Evolutionary conservation across 805 yeast species (phyloP).

Genomic region (Diddensiella transvaalensis): DNA sequence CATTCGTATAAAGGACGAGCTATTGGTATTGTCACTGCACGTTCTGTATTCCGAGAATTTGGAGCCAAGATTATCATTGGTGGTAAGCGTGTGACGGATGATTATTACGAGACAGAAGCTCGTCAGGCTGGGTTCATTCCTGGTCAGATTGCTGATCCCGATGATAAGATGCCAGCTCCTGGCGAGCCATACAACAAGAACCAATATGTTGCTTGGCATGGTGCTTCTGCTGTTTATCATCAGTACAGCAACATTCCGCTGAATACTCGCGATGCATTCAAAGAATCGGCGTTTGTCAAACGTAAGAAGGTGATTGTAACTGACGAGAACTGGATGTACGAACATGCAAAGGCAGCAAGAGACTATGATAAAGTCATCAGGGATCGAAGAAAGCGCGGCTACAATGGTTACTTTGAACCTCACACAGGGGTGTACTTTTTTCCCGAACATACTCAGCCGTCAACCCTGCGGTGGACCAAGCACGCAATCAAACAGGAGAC

Average conservation of each 20-base stretch:
- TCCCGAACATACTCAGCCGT: constrained; percentile 75
- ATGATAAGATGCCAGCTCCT: constrained; percentile 44
- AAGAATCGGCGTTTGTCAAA: constrained; percentile 20
- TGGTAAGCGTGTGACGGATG: constrained; percentile 80
- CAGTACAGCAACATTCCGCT: constrained; percentile 26
- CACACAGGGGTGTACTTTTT: constrained; percentile 80
- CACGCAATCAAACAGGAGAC: constrained; percentile 30
- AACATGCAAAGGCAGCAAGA: constrained; percentile 75
- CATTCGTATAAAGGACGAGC: constrained; percentile 87
- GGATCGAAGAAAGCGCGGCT: constrained; percentile 51
- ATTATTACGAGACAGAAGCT: constrained; percentile 71
- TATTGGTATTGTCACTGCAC: constrained; percentile 86
- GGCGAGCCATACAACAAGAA: constrained; percentile 44
- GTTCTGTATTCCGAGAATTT: constrained; percentile 84
- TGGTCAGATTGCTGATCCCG: constrained; percentile 70
- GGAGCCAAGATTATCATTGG: constrained; percentile 80
- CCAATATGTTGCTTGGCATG: constrained; percentile 55
- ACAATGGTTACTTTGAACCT: constrained; percentile 62
- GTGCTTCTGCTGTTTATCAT: constrained; percentile 43
- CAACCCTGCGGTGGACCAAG: constrained; percentile 33
- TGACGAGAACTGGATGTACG: constrained; percentile 79
- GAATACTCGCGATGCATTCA: constrained; percentile 28
- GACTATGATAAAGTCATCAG: constrained; percentile 63
- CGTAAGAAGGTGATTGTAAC: constrained; percentile 37
- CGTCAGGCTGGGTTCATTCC: constrained; percentile 56